These are phyloP conservation scores for Whalleya microplaca DNA, from an alignment of 2,329 filamentous ascomycete species.

Conservation along the genomic window DNA sequence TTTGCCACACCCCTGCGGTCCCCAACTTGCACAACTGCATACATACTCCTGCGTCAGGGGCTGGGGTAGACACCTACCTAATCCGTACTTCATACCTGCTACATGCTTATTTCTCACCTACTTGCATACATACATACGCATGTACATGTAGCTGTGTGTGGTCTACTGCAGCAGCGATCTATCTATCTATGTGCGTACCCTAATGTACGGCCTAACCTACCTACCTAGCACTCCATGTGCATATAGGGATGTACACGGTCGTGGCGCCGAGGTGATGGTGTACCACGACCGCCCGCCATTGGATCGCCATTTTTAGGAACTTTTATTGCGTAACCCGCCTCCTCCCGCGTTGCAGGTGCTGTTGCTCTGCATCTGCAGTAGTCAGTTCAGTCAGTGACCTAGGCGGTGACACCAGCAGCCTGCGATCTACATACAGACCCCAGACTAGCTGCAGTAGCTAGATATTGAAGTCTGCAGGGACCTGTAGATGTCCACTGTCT, in stretches of 20 bases:
- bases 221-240: too few species aligned
- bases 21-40: background rate
- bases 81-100: background rate
- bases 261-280: background rate
- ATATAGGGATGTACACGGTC: too few species aligned
- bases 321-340: background rate
- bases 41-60: background rate
- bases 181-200: background rate
- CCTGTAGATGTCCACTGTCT: too few species aligned
- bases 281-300: background rate
- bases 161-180: background rate
- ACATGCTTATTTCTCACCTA: background rate
- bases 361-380: too few species aligned
- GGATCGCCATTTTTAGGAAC: background rate
- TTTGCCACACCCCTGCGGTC: background rate
- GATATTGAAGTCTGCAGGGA: too few species aligned
- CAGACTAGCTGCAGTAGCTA: too few species aligned
- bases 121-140: background rate
- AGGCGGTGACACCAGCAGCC: too few species aligned
- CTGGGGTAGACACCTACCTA: background rate
- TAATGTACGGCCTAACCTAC: too few species aligned
- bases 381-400: too few species aligned
- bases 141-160: background rate
- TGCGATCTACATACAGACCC: too few species aligned
- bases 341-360: background rate